Conservation (phyloP, 148 eudicot genomes). For the Nyssa sinensis region DNA sequence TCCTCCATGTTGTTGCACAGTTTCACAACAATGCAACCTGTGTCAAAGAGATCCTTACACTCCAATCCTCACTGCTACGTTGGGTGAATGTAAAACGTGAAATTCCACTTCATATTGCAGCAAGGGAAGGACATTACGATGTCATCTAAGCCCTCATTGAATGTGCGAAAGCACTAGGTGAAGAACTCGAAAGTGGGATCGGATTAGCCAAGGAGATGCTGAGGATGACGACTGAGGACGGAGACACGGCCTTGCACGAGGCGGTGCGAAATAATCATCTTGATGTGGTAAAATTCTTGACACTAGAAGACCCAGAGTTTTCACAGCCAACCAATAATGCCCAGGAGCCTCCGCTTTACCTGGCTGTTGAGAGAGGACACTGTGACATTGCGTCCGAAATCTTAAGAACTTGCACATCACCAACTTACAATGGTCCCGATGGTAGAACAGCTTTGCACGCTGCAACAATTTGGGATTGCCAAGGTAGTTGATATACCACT, state of each 20-base stretch:
- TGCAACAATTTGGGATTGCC: neutral
- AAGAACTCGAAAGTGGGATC: neutral
- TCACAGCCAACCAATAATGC: neutral
- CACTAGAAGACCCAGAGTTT: neutral
- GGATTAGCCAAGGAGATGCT: neutral
- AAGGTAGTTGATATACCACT: no score
- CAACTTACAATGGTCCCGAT: neutral
- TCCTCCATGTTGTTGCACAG: neutral
- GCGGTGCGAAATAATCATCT: neutral
- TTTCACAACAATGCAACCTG: neutral
- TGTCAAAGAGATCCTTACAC: neutral
- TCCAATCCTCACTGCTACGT: neutral
- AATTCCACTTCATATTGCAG: no score
- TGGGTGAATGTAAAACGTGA: no score
- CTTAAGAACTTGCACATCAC: neutral
- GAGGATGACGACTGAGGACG: neutral
- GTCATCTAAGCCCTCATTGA: neutral
- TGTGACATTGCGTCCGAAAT: neutral
- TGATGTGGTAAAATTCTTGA: neutral
- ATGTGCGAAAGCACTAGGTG: neutral
- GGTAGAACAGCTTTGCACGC: neutral
- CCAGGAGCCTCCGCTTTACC: neutral
- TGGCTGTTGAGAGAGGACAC: neutral
- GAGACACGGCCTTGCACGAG: neutral
- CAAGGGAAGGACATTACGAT: neutral